Evolutionary conservation across 768 basidiomycete species (phyloP).

Genomic region (Suillus occidentalis): DNA sequence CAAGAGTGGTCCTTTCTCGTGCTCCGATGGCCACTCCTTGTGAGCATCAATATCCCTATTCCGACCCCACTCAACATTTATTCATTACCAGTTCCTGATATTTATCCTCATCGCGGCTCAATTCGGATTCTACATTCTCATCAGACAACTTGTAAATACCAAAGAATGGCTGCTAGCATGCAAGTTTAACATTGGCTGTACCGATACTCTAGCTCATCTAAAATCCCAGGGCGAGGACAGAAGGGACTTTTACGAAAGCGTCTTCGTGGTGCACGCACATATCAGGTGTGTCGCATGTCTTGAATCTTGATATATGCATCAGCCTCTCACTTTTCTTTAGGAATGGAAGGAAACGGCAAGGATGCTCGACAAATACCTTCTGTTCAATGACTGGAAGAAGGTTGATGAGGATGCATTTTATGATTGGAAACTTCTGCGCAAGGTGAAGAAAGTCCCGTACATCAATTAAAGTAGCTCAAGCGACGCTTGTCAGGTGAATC

Average conservation of each 20-base stretch:
- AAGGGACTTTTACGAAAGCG: constrained; percentile 77
- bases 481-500: constrained; percentile 55
- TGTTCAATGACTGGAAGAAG: constrained; percentile 89
- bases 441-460: constrained; percentile 40
- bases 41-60: constrained; percentile 33
- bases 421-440: constrained; percentile 85
- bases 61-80: not conserved
- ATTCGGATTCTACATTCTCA: constrained; percentile 84
- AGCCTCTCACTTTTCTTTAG: constrained; percentile 29
- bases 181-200: constrained; percentile 34
- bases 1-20: constrained; percentile 79
- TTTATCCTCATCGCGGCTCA: constrained; percentile 80
- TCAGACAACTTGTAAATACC: constrained; percentile 89
- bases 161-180: constrained; percentile 94
- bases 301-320: not conserved
- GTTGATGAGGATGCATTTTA: constrained; percentile 87
- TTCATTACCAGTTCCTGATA: constrained; percentile 64
- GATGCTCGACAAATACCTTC: constrained; percentile 75
- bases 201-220: constrained; percentile 6
- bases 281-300: constrained; percentile 48
- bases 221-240: constrained; percentile 70
- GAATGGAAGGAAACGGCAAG: constrained; percentile 89
- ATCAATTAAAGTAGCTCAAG: not conserved
- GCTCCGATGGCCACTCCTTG: constrained; percentile 85
- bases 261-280: constrained; percentile 71